phyloP scores from a whole-genome alignment of 352 stramenopile genomes.

The Phytophthora meadii region DNA sequence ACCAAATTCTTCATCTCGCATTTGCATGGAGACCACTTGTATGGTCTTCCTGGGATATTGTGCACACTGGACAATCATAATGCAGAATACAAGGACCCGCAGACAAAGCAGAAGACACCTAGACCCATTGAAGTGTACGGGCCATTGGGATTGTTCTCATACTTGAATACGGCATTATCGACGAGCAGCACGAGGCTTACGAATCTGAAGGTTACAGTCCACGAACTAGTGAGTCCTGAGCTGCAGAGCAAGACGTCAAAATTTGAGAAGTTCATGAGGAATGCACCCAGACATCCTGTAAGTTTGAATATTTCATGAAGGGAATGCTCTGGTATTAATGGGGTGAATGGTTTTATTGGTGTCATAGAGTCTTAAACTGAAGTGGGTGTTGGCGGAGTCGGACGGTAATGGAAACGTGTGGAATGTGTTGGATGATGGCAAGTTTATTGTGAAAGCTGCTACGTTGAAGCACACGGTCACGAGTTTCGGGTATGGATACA shows the following conservation, averaged over 20 bases:
- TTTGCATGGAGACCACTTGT: conserved; percentile 88
- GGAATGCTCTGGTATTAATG: neutral
- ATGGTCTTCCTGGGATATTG: conserved; percentile 81
- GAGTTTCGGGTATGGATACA: conserved; percentile 66
- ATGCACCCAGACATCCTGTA: conserved; percentile 68
- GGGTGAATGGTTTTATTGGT: conserved; percentile 1
- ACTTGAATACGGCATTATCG: conserved; percentile 75
- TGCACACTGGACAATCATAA: conserved; percentile 88
- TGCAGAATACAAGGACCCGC: conserved; percentile 58
- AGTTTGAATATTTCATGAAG: conserved; percentile 1
- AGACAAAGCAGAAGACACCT: conserved; percentile 53
- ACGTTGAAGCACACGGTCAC: conserved; percentile 82
- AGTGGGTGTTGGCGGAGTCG: conserved; percentile 63
- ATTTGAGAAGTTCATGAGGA: conserved; percentile 71
- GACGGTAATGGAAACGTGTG: conserved; percentile 70
- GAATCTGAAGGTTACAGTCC: conserved; percentile 76
- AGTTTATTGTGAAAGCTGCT: conserved; percentile 65
- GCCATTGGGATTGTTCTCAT: conserved; percentile 76
- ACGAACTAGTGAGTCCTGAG: conserved; percentile 71
- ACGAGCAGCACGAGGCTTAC: conserved; percentile 70
- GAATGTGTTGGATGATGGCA: conserved; percentile 77
- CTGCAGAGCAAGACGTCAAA: conserved; percentile 53
- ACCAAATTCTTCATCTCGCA: conserved; percentile 90
- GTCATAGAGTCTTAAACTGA: conserved; percentile 51
- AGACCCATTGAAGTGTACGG: conserved; percentile 81